Base-by-base conservation (phyloP, 1,284 basidiomycete species). In the Thelephora terrestris region DNA sequence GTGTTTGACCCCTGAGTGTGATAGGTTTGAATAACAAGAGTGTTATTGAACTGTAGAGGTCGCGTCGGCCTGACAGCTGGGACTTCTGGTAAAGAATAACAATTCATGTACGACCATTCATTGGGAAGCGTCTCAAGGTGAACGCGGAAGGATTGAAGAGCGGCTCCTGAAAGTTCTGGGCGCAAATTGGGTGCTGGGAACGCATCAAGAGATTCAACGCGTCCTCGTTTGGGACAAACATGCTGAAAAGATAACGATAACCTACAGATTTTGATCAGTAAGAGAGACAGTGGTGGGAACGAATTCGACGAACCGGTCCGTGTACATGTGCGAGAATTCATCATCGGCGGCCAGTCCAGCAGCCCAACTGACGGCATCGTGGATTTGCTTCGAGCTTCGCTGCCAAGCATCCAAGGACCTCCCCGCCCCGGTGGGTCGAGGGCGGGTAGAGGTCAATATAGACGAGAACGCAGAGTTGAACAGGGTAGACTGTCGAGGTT, bases 361-460 rank as follows among this genome's bases (percentile, higher is more conserved):
- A 0, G 71, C 70, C 25, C 68, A 61, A 18, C 70, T 66, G 35
- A 81, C 66, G 47, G 69, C 67, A 49, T 76, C 64, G 62, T 81
- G 71, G 51, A 79, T 61, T 62, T 91, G 78, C 69, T 94, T 94
- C 49, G 94, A 76, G 63, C 94, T 91, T 46, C 91, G 85, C 64
- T 95, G 91, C 36, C 94, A 76, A 23, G 91, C 91, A 61, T 95
- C 91, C 45, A 95, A 79, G 71, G 94, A 94, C 46, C 27, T 85
- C 82, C 50, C 79, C 75, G 61, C 87, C 85, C 49, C 75, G 68
- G 5, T 72, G 61, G 2, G 72, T 78, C 42, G 86, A 69, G 79
- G 71, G 20, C 82, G 65, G 17, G 69, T 69, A 23, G 80, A 42
- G 71, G 17, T 74, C 74, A 38, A 64, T 61, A 21, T 58, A 52